Evolutionary conservation across 2,329 filamentous ascomycete species (phyloP), one percentile per base, ranked within the genome.

Genomic region (Cryphonectria naterciae): DNA sequence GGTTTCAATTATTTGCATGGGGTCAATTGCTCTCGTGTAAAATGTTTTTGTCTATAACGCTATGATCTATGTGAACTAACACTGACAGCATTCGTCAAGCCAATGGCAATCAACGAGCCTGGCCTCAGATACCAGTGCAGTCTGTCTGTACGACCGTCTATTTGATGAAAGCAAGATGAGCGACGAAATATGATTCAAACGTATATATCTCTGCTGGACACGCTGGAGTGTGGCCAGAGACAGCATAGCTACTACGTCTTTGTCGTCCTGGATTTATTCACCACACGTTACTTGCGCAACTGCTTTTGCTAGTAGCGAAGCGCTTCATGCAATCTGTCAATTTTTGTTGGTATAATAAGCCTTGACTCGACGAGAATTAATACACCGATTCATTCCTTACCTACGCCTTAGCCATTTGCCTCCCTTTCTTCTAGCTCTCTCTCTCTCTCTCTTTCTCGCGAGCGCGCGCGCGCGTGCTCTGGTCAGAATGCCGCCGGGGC

Each of bases 331-430:
- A 67, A 72, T 65, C 71, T 72, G 68, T 65, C 58, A 66, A n/a
- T 72, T 72, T 49, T 68, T 66, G 68, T 72, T 72, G 71, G 71
- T 70, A 72, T 72, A 72, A 72, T 72, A 72, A 72, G 71, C 71
- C 67, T 72, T 49, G 62, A 72, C 62, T 70, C 58, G 67, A 41
- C 43, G 46, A 64, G 41, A 52, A 60, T 17, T 39, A 52, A 62
- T n/a, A 65, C 60, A 46, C 35, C 10, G 54, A 67, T 68, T 35
- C 63, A 63, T 61, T 68, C 71, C 70, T 69, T 68, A 69, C 71
- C 67, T 65, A 61, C 62, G 69, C 66, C 64, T n/a, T 49, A 19
- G 46, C 6, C 46, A 49, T 49, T 22, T 2, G 46, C 46, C 46
- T 10, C 46, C 46, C 19, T 49, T n/a, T 49, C 13, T 43, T 49